Percentiles rank a stretch among this genome's conserved stretches.
These are phyloP conservation scores for Hymenoscyphus infarciens DNA, from an alignment of 2,329 filamentous ascomycete genomes.

Conservation along the genomic window DNA sequence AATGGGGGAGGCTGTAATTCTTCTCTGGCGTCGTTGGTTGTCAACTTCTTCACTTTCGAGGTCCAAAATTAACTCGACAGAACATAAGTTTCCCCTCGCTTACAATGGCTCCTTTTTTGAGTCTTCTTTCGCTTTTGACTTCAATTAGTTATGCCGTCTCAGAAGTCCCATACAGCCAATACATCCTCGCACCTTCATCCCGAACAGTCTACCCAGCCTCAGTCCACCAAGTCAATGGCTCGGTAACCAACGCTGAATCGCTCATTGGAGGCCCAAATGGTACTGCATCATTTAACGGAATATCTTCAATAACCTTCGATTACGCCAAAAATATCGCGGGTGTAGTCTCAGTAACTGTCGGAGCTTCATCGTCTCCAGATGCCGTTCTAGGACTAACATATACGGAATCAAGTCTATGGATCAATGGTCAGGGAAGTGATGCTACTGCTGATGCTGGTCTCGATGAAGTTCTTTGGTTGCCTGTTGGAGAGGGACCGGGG, in stretches of 20 bases:
- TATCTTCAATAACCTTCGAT: constrained; percentile 39
- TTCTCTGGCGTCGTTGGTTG: background rate
- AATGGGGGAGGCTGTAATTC: background rate
- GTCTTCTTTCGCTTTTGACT: background rate
- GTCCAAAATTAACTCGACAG: background rate
- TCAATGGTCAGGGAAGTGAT: constrained; percentile 44
- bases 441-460: constrained; percentile 44
- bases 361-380: constrained; percentile 22
- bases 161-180: constrained; percentile 33
- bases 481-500: constrained; percentile 35
- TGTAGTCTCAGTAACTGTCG: constrained; percentile 37
- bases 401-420: constrained; percentile 43
- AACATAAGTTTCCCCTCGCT: background rate
- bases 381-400: constrained; percentile 40
- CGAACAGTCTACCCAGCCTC: constrained; percentile 30
- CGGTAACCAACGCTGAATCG: constrained; percentile 28
- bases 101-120: background rate
- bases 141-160: background rate
- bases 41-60: background rate
- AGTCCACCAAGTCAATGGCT: constrained; percentile 34
- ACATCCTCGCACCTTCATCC: constrained; percentile 36
- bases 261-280: constrained; percentile 11
- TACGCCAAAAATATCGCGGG: constrained; percentile 41
- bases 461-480: constrained; percentile 48
- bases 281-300: constrained; percentile 25